phyloP scores from a whole-genome alignment of 202 grass and related monocot genomes.

The Dendrocalamus latiflorus region DNA sequence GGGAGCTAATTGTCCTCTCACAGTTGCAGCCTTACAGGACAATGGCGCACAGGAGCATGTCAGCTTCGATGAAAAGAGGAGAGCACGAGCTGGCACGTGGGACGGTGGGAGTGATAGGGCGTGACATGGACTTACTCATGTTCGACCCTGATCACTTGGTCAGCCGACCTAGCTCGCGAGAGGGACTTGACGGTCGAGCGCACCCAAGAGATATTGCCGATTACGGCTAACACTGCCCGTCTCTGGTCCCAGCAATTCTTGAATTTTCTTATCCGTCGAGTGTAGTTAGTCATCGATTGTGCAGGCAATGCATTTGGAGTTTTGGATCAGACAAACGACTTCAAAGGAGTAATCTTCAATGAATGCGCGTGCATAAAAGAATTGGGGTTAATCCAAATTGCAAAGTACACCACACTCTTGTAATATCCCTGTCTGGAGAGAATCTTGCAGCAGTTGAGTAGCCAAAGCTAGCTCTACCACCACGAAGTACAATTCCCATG shows the following conservation, averaged over 20 bases:
- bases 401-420: background rate
- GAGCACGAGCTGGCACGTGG: no score
- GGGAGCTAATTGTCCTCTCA: no score
- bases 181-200: conserved; percentile 6
- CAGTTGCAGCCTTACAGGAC: no score
- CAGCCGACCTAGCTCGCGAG: background rate
- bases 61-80: no score
- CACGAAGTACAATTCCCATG: background rate
- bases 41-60: no score
- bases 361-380: background rate
- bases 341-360: background rate
- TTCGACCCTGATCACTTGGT: conserved; percentile 19
- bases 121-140: conserved; percentile 8
- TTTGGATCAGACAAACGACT: background rate
- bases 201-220: background rate
- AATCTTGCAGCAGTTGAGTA: conserved; percentile 8
- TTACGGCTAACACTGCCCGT: background rate
- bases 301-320: background rate
- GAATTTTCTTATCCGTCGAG: background rate
- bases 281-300: background rate
- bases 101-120: background rate
- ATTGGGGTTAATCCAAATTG: background rate
- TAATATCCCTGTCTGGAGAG: background rate
- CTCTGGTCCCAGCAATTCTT: background rate
- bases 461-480: background rate